Conservation (phyloP, 495 filamentous ascomycete species). For the Aeminium ludgeri region DNA sequence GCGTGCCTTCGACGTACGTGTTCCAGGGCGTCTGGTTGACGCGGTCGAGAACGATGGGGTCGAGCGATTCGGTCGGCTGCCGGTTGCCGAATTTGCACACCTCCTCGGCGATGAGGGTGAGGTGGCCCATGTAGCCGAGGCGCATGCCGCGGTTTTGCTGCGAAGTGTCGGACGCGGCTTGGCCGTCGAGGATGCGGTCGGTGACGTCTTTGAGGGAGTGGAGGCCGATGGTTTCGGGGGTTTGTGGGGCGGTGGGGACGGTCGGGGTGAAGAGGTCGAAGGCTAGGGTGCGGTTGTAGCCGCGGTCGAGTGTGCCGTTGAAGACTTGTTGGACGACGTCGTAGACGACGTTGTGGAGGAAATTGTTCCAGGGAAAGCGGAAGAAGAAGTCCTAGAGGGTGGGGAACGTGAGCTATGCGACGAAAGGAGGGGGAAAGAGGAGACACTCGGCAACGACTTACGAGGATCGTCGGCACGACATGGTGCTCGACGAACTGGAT, state of each 20-base stretch:
- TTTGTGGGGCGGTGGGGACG: not conserved
- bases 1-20: conserved; percentile 83
- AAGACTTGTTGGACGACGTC: conserved; percentile 99
- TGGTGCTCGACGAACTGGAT: conserved; percentile 89
- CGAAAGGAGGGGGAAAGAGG: not conserved
- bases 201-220: conserved; percentile 83
- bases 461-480: conserved; percentile 89
- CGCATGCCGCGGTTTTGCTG: conserved; percentile 71
- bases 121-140: conserved; percentile 94
- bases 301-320: conserved; percentile 93
- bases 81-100: conserved; percentile 97
- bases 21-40: conserved; percentile 82
- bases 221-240: conserved; percentile 38
- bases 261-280: conserved; percentile 28
- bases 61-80: conserved; percentile 73
- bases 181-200: conserved; percentile 77
- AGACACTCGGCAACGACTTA: conserved; percentile 36
- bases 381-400: conserved; percentile 75
- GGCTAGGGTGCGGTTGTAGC: conserved; percentile 82
- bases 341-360: conserved; percentile 98
- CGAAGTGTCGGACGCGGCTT: conserved; percentile 67
- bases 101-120: conserved; percentile 94
- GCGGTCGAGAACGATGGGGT: conserved; percentile 67
- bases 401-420: not conserved
- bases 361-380: conserved; percentile 98